A percentile compares a stretch with the other conserved stretches of the same genome.
Evolutionary conservation across 164 flowering plant species (phyloP).

Genomic region (Stephania cephalantha): DNA sequence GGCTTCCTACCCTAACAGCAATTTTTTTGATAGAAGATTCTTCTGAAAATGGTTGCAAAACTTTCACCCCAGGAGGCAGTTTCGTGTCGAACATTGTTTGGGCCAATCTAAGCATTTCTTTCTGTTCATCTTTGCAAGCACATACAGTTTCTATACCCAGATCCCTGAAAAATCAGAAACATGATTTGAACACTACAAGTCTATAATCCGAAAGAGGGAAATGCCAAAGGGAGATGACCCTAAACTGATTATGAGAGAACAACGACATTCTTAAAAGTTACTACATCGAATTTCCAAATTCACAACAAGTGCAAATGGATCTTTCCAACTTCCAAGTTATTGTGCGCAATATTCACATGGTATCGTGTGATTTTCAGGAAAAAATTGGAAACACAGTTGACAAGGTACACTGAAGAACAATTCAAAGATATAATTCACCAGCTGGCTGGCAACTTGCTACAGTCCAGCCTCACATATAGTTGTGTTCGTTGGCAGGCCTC

Average conservation of each 20-base stretch:
- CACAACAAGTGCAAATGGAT: too few species aligned
- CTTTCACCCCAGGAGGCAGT: slow-evolving; percentile 74
- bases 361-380: not conserved
- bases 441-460: not conserved
- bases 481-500: not conserved
- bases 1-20: slow-evolving; percentile 49
- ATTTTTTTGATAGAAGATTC: slow-evolving; percentile 79
- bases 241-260: not conserved
- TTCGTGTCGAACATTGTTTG: slow-evolving; percentile 88
- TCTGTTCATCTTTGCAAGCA: slow-evolving; percentile 50
- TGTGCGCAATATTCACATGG: not conserved
- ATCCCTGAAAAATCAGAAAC: slow-evolving; percentile 40
- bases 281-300: too few species aligned
- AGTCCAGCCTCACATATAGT: not conserved
- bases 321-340: too few species aligned
- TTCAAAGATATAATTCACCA: too few species aligned
- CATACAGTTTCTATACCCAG: slow-evolving; percentile 69
- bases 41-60: slow-evolving; percentile 83
- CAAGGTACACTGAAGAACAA: not conserved
- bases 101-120: slow-evolving; percentile 69
- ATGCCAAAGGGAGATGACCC: too few species aligned
- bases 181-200: too few species aligned
- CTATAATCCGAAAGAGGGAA: too few species aligned
- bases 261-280: too few species aligned
- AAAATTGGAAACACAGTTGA: not conserved